These are phyloP conservation scores for Aspergillus ochraceoroseus DNA, from an alignment of 2,329 filamentous ascomycete genomes.

Conservation along the genomic window DNA sequence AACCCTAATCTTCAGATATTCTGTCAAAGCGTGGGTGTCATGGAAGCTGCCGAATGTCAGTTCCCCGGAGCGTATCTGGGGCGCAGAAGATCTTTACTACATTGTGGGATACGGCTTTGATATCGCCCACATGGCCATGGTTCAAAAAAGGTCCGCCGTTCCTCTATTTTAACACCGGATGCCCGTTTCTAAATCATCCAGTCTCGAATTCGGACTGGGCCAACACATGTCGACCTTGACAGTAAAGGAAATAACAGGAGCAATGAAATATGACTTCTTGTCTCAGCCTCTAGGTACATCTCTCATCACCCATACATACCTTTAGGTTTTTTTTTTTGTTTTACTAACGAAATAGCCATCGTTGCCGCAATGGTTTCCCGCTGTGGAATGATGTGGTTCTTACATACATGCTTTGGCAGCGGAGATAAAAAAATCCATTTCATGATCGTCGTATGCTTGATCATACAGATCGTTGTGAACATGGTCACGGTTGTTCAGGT, in stretches of 20 bases:
- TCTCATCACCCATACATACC: too few relatives aligned
- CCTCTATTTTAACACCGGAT: too few relatives aligned
- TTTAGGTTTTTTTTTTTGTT: too few relatives aligned
- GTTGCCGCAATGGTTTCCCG: constrained; percentile 34
- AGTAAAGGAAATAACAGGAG: constrained; percentile 20
- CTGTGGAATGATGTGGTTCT: constrained; percentile 38
- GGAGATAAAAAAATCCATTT: constrained; percentile 29
- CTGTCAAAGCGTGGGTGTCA: constrained; percentile 30
- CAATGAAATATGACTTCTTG: constrained; percentile 29
- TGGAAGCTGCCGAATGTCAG: constrained; percentile 32
- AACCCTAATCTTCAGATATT: constrained; percentile 15
- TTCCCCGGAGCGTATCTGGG: constrained; percentile 32
- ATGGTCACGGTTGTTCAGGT: constrained; percentile 35
- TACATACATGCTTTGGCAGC: constrained; percentile 33
- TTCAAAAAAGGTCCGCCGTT: constrained; percentile 30
- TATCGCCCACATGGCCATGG: constrained; percentile 30
- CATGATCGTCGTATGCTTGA: constrained; percentile 31
- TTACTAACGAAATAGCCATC: too few relatives aligned
- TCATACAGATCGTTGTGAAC: constrained; percentile 33
- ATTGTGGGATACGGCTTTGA: constrained; percentile 30
- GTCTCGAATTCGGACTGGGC: constrained; percentile 31
- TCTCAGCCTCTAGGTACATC: constrained; percentile 24
- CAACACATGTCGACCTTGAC: constrained; percentile 33
- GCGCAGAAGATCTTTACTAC: constrained; percentile 33
- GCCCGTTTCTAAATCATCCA: constrained; percentile 11